Base-by-base conservation (phyloP, 371 early-diverging fungal genomes). In the Zychaea mexicana region DNA sequence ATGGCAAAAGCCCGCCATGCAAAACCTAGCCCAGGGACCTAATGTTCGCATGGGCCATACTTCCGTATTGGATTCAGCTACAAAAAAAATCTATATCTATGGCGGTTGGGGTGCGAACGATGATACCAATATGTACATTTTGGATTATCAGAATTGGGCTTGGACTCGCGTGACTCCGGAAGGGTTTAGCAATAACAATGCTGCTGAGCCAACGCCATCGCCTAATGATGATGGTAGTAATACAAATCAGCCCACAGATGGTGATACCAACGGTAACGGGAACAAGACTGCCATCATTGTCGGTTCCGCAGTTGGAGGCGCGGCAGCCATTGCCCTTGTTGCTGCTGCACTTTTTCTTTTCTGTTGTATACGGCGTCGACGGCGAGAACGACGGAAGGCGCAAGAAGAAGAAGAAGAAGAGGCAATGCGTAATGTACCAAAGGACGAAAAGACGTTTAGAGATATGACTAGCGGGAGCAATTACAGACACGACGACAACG, bases 21-120 rank as follows among this genome's bases (percentile, higher is more conserved):
- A 58, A 8, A 81, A 78, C 39, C 21, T 36, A 24, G 52, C 52
- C 1, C 52, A 75, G 21, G 68, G 77, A 1, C 82, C 82, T 0
- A 68, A 62, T 60, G 46, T 60, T 39, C 67, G 82, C 13, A 82
- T 82, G 82, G 82, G 78, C n/a, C 79, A 79, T 60, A 65, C 76
- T 22, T 58, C 79, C 31, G 79, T 74, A 9, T 58, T 71, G 15
- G 76, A 75, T 42, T 53, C 67, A 26, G 36, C 31, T 3, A 65
- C 58, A 15, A 66, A 69, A 15, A 70, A 71, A 47, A 38, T 75
- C 2, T 75, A 71, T 38, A 76, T 73, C 19, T 79, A 61, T 65
- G 74, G 77, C 52, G 72, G 76, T 26, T 77, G 74, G 76, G 73
- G 76, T 21, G 63, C 61, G n/a, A 62, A 42, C 31, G 66, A 67